Percentiles rank a stretch among this genome's conserved stretches.
Evolutionary conservation across 331 rosid genomes (phyloP).

Genomic region (Rosa hybrid): DNA sequence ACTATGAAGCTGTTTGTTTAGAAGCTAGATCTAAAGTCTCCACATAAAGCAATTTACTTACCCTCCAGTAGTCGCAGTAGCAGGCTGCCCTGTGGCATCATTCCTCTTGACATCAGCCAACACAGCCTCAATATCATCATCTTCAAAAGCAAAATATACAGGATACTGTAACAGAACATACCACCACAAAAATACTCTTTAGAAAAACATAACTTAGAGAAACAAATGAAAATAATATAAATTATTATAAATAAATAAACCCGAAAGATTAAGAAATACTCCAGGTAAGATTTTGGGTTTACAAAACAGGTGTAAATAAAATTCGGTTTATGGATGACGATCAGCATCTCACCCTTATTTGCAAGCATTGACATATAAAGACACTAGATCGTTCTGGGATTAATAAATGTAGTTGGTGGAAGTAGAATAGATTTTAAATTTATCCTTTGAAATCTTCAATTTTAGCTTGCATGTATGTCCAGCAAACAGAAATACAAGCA

Average conservation of each 20-base stretch:
- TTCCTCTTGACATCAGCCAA: slow-evolving; percentile 83
- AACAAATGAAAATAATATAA: neutral
- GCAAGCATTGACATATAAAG: neutral
- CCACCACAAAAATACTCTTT: slow-evolving; percentile 30
- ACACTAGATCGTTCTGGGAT: neutral
- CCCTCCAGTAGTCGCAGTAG: slow-evolving; percentile 99
- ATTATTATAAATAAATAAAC: neutral
- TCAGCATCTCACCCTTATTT: neutral
- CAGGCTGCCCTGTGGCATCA: slow-evolving; percentile 97
- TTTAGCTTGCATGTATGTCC: neutral
- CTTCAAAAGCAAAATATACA: slow-evolving; percentile 95
- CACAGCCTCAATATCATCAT: slow-evolving; percentile 60
- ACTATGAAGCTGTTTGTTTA: slow-evolving; percentile 17
- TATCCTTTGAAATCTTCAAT: neutral
- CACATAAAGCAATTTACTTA: slow-evolving; percentile 28
- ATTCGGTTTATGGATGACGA: neutral
- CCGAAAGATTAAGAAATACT: neutral
- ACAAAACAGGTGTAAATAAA: neutral
- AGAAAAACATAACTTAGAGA: slow-evolving; percentile 18
- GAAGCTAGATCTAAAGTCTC: slow-evolving; percentile 8
- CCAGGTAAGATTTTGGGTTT: neutral
- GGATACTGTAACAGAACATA: slow-evolving; percentile 74
- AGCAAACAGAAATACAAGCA: neutral
- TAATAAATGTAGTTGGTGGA: neutral
- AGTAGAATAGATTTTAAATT: neutral